phyloP scores from a whole-genome alignment of 371 early-diverging fungal genomes.

The Mortierella sp. region DNA sequence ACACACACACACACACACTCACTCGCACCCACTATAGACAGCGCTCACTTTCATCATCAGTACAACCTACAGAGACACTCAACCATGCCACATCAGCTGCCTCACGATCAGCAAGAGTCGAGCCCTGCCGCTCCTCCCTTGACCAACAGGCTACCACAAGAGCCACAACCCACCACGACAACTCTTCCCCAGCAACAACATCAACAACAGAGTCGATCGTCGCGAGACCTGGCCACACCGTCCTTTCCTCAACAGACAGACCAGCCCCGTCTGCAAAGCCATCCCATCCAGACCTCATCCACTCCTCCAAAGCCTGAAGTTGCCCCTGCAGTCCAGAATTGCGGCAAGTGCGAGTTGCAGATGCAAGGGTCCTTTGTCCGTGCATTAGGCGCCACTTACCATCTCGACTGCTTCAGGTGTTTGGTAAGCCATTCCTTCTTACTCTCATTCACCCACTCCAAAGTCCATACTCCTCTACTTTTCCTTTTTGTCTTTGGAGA shows the following conservation, averaged over 20 bases:
- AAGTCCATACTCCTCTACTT: constrained; percentile 4
- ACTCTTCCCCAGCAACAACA: constrained; percentile 8
- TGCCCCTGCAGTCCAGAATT: constrained; percentile 53
- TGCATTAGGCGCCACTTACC: constrained; percentile 89
- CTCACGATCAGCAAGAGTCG: constrained; percentile 25
- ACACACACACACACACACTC: neutral
- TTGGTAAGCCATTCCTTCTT: constrained; percentile 69
- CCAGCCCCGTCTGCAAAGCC: constrained; percentile 42
- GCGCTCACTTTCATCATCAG: neutral
- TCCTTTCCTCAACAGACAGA: constrained; percentile 44
- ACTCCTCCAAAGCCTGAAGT: constrained; percentile 32
- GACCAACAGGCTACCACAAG: constrained; percentile 9
- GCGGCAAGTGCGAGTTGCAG: constrained; percentile 63
- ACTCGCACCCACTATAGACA: neutral
- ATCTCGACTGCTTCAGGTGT: constrained; percentile 95
- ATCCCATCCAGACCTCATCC: constrained; percentile 38
- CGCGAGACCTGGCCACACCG: constrained; percentile 38
- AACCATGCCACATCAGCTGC: constrained; percentile 25
- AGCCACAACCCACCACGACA: neutral
- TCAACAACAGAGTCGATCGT: constrained; percentile 27
- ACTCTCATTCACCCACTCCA: constrained; percentile 1
- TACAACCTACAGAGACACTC: neutral
- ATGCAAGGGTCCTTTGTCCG: constrained; percentile 91
- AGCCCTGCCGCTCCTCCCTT: constrained; percentile 1
- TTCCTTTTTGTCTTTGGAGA: neutral